These are phyloP conservation scores for Vitis riparia DNA, from an alignment of 164 flowering plant genomes.

Conservation along the genomic window DNA sequence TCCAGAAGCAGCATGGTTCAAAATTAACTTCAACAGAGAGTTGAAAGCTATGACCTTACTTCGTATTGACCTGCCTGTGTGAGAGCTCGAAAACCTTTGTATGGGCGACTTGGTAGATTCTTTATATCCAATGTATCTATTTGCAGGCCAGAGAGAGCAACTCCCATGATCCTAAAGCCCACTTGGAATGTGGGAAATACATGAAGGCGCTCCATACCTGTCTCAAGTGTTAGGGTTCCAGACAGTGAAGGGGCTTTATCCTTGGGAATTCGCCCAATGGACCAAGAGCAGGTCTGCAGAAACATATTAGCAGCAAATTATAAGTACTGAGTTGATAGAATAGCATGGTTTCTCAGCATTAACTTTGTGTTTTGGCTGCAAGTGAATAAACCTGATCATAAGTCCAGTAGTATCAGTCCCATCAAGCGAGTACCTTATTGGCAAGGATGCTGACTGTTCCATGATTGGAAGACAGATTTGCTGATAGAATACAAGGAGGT, in stretches of 20 bases:
- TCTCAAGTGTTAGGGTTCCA: slow-evolving; percentile 67
- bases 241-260: slow-evolving; percentile 88
- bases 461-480: slow-evolving; percentile 80
- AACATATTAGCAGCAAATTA: slow-evolving; percentile 1
- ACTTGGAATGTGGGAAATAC: slow-evolving; percentile 82
- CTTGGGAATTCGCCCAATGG: slow-evolving; percentile 85
- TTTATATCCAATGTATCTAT: slow-evolving; percentile 73
- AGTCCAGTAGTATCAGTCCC: too few relatives aligned
- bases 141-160: slow-evolving; percentile 88
- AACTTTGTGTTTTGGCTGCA: too few relatives aligned
- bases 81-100: slow-evolving; percentile 90
- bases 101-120: slow-evolving; percentile 58
- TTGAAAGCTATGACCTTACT: slow-evolving; percentile 57
- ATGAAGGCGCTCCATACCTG: slow-evolving; percentile 70
- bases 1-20: not conserved
- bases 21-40: too few relatives aligned
- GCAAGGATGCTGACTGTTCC: slow-evolving; percentile 86
- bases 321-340: not conserved
- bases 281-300: slow-evolving; percentile 82
- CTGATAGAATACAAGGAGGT: slow-evolving; percentile 73
- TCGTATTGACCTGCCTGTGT: slow-evolving; percentile 82
- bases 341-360: too few relatives aligned
- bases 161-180: slow-evolving; percentile 84
- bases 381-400: too few relatives aligned
- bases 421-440: slow-evolving; percentile 62